Evolutionary conservation across 371 early-diverging fungal species (phyloP), one percentile per base, ranked within the genome.

Genomic region (Neoconidiobolus thromboides): DNA sequence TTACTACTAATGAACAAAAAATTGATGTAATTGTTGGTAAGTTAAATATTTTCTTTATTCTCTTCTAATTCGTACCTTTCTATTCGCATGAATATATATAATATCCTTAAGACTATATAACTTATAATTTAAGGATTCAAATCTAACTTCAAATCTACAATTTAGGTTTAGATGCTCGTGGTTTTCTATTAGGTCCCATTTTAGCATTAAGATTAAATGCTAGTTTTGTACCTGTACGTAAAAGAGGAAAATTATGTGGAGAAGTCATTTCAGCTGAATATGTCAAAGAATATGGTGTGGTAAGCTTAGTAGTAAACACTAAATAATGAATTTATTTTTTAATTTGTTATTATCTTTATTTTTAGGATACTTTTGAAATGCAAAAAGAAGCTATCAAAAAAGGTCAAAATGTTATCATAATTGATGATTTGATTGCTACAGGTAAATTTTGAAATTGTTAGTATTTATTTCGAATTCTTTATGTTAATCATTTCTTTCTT

Each of bases 401-500:
- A 36, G 87, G 86, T 47, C 81, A 88, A 68, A 82, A 81, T 63
- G 95, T 95, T 7, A 78, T 96, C 60, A 77, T 96, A 40, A 70
- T 97, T 67, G 98, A 97, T 66, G 98, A 97, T 68, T 70, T 97
- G 67, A 85, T 95, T 71, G 96, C 97, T 37, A 96, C 97, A 2
- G 97, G 97, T 64, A 90, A 88, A 9, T 81, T 26, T n/a, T 26
- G 50, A 4, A 4, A 36, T 44, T 36, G 7, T 50, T 15, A 2
- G n/a, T n/a, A 37, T 3, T 42, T 55, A 14, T 50, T 49, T 42
- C 7, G 10, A 48, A 36, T 12, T 62, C 1, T 52, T 52, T 39
- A 46, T 44, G 4, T 10, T 47, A 43, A 49, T 26, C 26, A 26
- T 26, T 26, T 26, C 26, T 26, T 26, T 26, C 26, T 26, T 26